Evolutionary conservation across 2,329 filamentous ascomycete genomes (phyloP), one percentile per base, ranked within the genome.

Genomic region (Epichloe sp.): DNA sequence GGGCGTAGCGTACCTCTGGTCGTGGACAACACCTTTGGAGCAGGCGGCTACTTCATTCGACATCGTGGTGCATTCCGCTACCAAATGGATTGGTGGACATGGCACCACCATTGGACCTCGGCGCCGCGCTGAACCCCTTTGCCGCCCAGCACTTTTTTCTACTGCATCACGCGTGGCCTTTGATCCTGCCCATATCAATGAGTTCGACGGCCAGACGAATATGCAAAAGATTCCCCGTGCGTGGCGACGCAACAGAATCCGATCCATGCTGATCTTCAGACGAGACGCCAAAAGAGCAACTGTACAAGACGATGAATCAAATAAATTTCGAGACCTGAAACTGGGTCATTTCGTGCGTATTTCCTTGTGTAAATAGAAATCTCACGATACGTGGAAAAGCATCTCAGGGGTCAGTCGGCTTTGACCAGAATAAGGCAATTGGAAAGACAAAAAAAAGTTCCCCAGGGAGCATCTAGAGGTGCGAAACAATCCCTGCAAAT

Each of bases 1-100:
- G 64, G 83, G 82, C 26, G 78, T 86, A 3, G 82, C 26, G 78
- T 86, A 3, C 83, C 83, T 10, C 67, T 86, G 3, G 72, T 86
- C 55, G 82, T 91, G 47, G 90, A 96, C 72, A 96, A 96, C 75
- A 96, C 90, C 8, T 96, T 96, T 61, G 91, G 90, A 45, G 90
- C 90, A 12, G 90, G 90, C 53, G 90, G 91, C 48, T 96, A 87
- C 76, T 94, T 88, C 66, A 74, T 84, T 58, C 82, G 90, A 96
- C 64, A 95, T 96, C 54, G 85, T 96, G 49, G 87, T 95, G 23
- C 89, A 96, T 76, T 93, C 86, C 40, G 89, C 89, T 11, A 95
- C 90, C 53, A 96, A 96, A 70, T 96, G 90, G 90, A 96, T 97
- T 56, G 90, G 90, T 52, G 90, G 90, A 42, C 91, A 97, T 68